Base-by-base conservation (phyloP, 768 basidiomycete genomes). In the Xerocomus potaroensis region DNA sequence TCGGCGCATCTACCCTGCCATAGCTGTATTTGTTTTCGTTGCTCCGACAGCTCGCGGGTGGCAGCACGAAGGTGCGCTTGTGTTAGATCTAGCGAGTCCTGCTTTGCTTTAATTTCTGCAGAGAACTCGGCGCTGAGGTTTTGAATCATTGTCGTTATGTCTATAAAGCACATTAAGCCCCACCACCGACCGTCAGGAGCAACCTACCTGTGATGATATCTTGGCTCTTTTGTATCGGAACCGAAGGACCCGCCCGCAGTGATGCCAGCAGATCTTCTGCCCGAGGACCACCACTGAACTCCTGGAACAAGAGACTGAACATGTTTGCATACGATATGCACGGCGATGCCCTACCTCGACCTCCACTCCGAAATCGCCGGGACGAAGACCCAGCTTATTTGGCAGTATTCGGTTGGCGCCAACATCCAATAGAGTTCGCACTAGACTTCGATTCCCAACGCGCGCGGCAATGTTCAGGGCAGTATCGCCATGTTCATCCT, bases 401-500 rank as follows among this genome's bases (percentile, higher is more conserved):
- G 86, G 79, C 50, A 90, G 72, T 57, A 81, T 77, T 55, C 87
- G 81, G 66, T 98, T 95, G 5, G 95, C 96, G 11, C 92, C 93
- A 8, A 92, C 89, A 59, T 96, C 94, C 49, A 99, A 58, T 55
- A 98, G 66, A 3, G 91, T 84, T 57, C 86, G 75, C 12, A 97
- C 92, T 49, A 98, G 64, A 50, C 85, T 84, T 51, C 87, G 75
- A 64, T 92, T 96, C 2, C 96, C 96, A 1, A 98, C 87, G 46
- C 95, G 71, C 1, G 95, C 94, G 12, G 95, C 91, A 57, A 98
- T 89, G 69, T 96, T 96, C 58, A 99, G 66, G 7, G 91, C 91
- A 0, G 95, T 97, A 62, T 99, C 96, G 0, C 95, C 96, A 63
- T 97, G 86, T 55, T 89, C 83, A 60, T 99, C 96, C 66, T 91